phyloP scores from a whole-genome alignment of 768 basidiomycete genomes.

The Leccinum obscurum region DNA sequence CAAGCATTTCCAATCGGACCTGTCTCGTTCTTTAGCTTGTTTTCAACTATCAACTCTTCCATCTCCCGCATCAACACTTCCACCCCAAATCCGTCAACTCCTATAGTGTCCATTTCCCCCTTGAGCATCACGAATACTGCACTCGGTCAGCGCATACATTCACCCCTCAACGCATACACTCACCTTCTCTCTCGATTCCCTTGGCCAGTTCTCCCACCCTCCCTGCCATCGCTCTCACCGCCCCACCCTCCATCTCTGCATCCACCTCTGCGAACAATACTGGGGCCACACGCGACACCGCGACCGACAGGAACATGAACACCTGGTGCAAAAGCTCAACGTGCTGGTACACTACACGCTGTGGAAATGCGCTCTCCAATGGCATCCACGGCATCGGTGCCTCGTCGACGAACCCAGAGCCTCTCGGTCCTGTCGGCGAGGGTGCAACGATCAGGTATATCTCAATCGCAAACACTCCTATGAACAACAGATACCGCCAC shows the following conservation, averaged over 20 bases:
- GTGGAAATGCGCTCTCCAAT: slow-evolving; percentile 52
- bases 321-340: slow-evolving; percentile 74
- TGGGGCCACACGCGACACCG: slow-evolving; percentile 69
- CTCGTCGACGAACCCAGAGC: slow-evolving; percentile 27
- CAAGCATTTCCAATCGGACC: slow-evolving; percentile 57
- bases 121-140: slow-evolving; percentile 54
- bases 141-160: slow-evolving; percentile 3
- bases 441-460: slow-evolving; percentile 62
- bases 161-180: slow-evolving; percentile 3
- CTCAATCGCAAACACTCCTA: slow-evolving; percentile 60
- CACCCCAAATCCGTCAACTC: slow-evolving; percentile 36
- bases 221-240: slow-evolving; percentile 42
- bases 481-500: slow-evolving; percentile 83
- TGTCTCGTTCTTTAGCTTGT: slow-evolving; percentile 51
- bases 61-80: slow-evolving; percentile 53
- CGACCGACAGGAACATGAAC: slow-evolving; percentile 73
- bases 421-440: slow-evolving; percentile 13
- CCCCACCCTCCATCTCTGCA: slow-evolving; percentile 21
- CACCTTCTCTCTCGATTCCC: slow-evolving; percentile 58
- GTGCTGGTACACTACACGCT: slow-evolving; percentile 73
- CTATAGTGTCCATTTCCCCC: slow-evolving; percentile 47
- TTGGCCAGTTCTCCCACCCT: slow-evolving; percentile 42
- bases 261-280: slow-evolving; percentile 53
- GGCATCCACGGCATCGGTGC: slow-evolving; percentile 25
- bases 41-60: slow-evolving; percentile 66